Percentiles rank a stretch among this genome's conserved stretches.
phyloP scores from a whole-genome alignment of 768 basidiomycete genomes.

The Tulasnella sp. region DNA sequence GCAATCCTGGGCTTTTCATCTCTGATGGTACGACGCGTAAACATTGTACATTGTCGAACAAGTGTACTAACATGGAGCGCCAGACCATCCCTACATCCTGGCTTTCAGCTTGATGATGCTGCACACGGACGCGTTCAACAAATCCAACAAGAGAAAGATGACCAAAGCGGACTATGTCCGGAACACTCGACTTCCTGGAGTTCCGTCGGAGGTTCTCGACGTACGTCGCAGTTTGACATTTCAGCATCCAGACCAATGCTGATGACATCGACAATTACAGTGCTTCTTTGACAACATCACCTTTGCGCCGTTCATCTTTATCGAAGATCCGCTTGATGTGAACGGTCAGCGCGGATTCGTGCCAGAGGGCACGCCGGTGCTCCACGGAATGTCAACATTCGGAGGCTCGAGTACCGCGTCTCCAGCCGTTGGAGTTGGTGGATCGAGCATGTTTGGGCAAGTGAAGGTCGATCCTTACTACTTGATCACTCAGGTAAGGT shows the following conservation, averaged over 20 bases:
- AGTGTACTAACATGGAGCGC: background rate
- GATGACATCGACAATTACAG: conserved; percentile 29
- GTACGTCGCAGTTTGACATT: conserved; percentile 37
- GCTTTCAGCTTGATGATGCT: conserved; percentile 98
- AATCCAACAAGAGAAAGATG: conserved; percentile 97
- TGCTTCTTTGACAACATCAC: conserved; percentile 96
- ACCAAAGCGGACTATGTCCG: conserved; percentile 85
- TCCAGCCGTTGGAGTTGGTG: conserved; percentile 17
- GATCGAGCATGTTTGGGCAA: conserved; percentile 37
- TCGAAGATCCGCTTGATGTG: conserved; percentile 77
- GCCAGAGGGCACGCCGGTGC: conserved; percentile 29
- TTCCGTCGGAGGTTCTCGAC: conserved; percentile 72
- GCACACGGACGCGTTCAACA: conserved; percentile 97
- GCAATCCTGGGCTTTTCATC: conserved; percentile 71
- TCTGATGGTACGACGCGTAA: conserved; percentile 47
- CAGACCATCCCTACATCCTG: conserved; percentile 90
- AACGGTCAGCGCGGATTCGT: conserved; percentile 43
- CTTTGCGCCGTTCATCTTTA: conserved; percentile 91
- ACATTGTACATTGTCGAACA: background rate
- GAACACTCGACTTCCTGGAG: conserved; percentile 81
- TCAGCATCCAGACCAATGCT: background rate
- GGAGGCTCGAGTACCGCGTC: conserved; percentile 13
- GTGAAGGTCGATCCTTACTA: conserved; percentile 82
- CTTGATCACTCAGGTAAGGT: conserved; percentile 65
- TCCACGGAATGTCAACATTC: background rate